Evolutionary conservation across 2,329 filamentous ascomycete species (phyloP), one percentile per base, ranked within the genome.

Genomic region (Leptographium procerum): DNA sequence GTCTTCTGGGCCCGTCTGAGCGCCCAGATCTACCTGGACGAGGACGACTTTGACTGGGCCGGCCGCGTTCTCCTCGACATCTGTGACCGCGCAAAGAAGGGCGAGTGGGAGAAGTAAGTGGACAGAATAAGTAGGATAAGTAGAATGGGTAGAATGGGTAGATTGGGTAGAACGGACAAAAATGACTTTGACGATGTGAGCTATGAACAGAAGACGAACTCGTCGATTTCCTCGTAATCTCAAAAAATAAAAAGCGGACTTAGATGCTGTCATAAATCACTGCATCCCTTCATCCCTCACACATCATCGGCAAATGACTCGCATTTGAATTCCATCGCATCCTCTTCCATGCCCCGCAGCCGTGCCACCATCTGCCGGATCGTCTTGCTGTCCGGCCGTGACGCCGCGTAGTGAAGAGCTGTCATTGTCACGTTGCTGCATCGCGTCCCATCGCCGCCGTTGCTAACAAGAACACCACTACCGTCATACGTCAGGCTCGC

Each of bases 11-110:
- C 75, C 0, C 71, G 87, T 45, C 65, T 89, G 58, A 86, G 82
- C 66, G 84, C 74, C 26, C 85, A 89, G 72, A 73, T 87, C 1
- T 90, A 87, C 68, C 69, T 89, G 43, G 84, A 86, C 52, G 68
- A 80, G 57, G 73, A 72, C 10, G 85, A 89, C 69, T 89, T 87
- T 66, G 78, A 82, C 63, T 84, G 78, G 78, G 74, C 75, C n/a
- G 84, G 74, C 0, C 65, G 72, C 52, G 70, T 75, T 7, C 65
- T 87, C 64, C 72, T 75, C 63, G 60, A 61, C 29, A 59, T 67
- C 2, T 63, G 63, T 50, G 53, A 59, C 11, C 54, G 56, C 16
- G 43, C 62, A 36, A 60, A 60, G 33, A 55, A 53, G 24, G 62
- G 64, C 2, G 62, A 61, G 16, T 65, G 61, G 61, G 60, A 59